phyloP scores from a whole-genome alignment of 805 yeast genomes.

The Pichia kluyveri region DNA sequence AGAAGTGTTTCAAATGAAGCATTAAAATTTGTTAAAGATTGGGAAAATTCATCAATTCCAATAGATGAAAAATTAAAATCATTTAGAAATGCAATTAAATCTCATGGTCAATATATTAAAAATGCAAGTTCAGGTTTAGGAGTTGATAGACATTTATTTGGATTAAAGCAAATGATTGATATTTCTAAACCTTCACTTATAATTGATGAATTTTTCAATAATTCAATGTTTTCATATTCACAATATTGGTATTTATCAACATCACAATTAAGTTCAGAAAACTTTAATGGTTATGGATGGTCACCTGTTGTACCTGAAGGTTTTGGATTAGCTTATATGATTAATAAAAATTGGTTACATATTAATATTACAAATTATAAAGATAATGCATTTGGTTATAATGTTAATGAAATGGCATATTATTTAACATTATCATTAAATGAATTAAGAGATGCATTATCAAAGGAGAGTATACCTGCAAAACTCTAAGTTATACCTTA shows the following conservation, averaged over 20 bases:
- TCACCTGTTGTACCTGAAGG: constrained; percentile 93
- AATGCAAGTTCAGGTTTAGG: constrained; percentile 82
- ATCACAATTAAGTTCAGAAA: constrained; percentile 79
- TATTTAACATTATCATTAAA: constrained; percentile 72
- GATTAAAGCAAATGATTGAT: constrained; percentile 59
- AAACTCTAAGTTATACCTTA: constrained; percentile 12
- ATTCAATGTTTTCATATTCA: constrained; percentile 70
- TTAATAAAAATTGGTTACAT: constrained; percentile 76
- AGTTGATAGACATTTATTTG: constrained; percentile 89
- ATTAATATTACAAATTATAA: constrained; percentile 74
- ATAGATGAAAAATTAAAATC: constrained; percentile 51
- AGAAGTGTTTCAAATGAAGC: constrained; percentile 74
- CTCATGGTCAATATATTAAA: constrained; percentile 66
- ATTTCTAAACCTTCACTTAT: constrained; percentile 39
- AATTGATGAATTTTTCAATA: constrained; percentile 59
- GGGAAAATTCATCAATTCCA: constrained; percentile 49
- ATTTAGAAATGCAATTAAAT: constrained; percentile 61
- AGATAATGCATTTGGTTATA: constrained; percentile 46
- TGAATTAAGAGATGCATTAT: constrained; percentile 63
- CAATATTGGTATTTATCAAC: constrained; percentile 81
- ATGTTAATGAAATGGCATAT: constrained; percentile 49
- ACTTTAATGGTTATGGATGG: constrained; percentile 91
- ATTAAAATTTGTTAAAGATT: constrained; percentile 59
- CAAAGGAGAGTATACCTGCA: constrained; percentile 16
- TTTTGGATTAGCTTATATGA: constrained; percentile 88